phyloP scores from a whole-genome alignment of 2,329 filamentous ascomycete species.

The Magnaporthiopsis incrustans region DNA sequence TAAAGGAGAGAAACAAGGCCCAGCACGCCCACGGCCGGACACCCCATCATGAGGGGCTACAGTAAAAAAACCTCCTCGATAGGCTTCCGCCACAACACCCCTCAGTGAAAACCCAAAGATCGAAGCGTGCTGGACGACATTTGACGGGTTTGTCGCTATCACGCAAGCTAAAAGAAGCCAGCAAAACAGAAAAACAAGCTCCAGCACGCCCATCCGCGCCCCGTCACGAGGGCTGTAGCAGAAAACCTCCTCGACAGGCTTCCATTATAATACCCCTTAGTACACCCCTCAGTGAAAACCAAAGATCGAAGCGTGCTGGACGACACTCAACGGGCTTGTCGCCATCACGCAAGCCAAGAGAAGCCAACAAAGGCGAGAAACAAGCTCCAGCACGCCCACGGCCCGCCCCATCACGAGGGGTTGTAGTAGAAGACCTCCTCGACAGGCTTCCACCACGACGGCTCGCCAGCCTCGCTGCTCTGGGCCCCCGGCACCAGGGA shows the following conservation, averaged over 20 bases:
- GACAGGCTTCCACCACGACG: slow-evolving; percentile 60
- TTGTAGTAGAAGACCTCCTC: slow-evolving; percentile 60
- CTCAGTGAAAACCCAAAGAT: background rate
- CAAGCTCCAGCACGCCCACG: background rate
- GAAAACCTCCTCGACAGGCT: slow-evolving; percentile 61
- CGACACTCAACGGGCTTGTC: background rate
- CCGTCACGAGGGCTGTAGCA: slow-evolving; percentile 28
- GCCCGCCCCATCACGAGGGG: background rate
- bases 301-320: too few relatives aligned
- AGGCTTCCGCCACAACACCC: too few relatives aligned
- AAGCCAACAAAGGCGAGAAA: background rate
- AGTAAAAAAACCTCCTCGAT: slow-evolving; percentile 63
- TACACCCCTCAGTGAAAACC: too few relatives aligned
- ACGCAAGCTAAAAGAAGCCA: background rate
- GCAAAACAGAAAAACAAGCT: background rate
- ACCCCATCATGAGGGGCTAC: slow-evolving; percentile 10
- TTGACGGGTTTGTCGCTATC: background rate
- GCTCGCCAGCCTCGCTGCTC: slow-evolving; percentile 49
- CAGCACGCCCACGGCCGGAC: background rate
- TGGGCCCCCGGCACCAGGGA: slow-evolving; percentile 51
- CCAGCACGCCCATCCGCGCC: background rate
- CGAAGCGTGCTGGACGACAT: background rate
- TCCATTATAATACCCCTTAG: too few relatives aligned
- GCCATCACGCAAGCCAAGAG: background rate
- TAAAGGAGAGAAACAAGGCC: background rate